Evolutionary conservation across 441 rosid species (phyloP), one percentile per base, ranked within the genome.

Genomic region (Breynia disticha): DNA sequence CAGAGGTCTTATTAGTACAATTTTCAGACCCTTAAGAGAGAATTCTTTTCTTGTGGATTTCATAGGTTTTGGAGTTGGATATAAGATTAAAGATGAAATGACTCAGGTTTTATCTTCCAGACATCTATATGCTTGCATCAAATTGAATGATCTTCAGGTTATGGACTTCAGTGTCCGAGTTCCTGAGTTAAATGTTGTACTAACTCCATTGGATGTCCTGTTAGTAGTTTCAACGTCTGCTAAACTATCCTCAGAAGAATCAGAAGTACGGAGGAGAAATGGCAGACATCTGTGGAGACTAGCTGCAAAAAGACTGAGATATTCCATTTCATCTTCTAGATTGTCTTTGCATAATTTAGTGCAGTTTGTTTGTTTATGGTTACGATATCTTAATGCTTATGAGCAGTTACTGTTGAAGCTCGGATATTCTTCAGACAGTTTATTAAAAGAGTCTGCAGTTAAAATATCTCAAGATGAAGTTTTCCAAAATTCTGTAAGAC

Each of bases 261-360:
- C 67, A 19, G 79, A 61, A 55, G 44, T 41, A 9, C 66, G 62
- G 50, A 68, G 59, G 50, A 78, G 96, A 73, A 72, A 64, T 73
- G 96, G 98, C 55, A 76, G 82, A 64, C 64, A 72, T 55, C 79
- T 88, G 7, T 91, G 98, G 98, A 84, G 77, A 67, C 56, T 88
- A 57, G 95, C 87, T 60, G 87, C 94, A 59, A 72, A 67, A 57
- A 79, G 79, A 82, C 68, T 80, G 46, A 69, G 86, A 65, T 69
- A 58, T 57, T 54, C 63, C 65, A 71, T 64, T 74, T 76, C 81
- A 50, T 72, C 79, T 74, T 84, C 86, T 64, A 73, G 60, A 67
- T 63, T 74, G 55, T 80, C 87, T 47, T 71, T 81, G 66, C 84
- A 77, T 61, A 84, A 76, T 59, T 60, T 75, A 54, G 77, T 75